Base-by-base conservation (phyloP, 1,139 yeast species). In the Nakaseomyces nivariensis region DNA sequence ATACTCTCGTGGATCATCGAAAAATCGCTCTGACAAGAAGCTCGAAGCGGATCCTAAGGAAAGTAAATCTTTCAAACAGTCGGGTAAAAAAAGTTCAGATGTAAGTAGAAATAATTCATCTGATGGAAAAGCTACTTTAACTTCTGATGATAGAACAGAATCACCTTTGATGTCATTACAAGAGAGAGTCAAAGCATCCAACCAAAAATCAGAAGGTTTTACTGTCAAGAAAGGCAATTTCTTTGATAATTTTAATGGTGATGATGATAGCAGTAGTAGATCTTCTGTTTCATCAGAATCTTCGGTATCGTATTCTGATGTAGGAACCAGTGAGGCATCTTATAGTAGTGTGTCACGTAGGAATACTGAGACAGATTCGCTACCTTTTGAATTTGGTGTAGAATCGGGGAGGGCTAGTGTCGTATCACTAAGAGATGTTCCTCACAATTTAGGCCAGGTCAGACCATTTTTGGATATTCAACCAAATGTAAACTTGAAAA, bases 331-430 rank as follows among this genome's bases (percentile, higher is more conserved):
- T 9, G 38, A 31, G 26, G 44, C 33, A 5, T 41, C 46, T 8
- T 34, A 43, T 22, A 51, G 49, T 25, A 43, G 47, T 36, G 51
- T 42, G 24, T 45, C 55, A 50, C 37, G 51, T 42, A 32, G 49
- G 5, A 29, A 48, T 5, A 57, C 64, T 40, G 59, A 56, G 40
- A 49, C 62, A 4, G 67, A 60, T 34, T 63, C 67, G 1, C 45
- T 61, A n/a, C 67, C 66, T 1, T 61, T 57, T 51, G 56, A 58
- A 27, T 56, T 55, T 45, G 63, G 58, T 7, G 52, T 59, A 7
- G 64, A 63, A 29, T 59, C 65, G 4, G 56, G 57, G 6, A 31
- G 43, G 43, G 63, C 58, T 3, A 60, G 63, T 46, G 54, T 52
- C 5, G 46, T 61, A 9, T 61, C 65, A 5, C 47, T 61, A 49